Percentiles rank a stretch among this genome's conserved stretches.
Conservation (phyloP, 2,329 filamentous ascomycete genomes). For the Nannizziopsis arthrosporioides region DNA sequence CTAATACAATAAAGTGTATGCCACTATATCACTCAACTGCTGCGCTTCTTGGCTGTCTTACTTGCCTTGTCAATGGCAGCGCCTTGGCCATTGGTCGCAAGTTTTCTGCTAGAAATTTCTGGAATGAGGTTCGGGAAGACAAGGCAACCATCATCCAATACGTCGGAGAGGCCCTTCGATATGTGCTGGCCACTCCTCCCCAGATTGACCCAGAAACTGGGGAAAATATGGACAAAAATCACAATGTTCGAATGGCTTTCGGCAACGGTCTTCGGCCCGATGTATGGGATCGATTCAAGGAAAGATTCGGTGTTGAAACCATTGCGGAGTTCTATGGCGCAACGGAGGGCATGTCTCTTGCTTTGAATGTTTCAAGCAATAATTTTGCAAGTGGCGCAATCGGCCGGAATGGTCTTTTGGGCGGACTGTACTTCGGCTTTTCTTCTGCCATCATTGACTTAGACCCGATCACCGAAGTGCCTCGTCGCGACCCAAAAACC, state of each 20-base stretch:
- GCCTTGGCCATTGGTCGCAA: slow-evolving; percentile 63
- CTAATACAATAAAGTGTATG: slow-evolving; percentile 51
- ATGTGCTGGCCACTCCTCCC: slow-evolving; percentile 57
- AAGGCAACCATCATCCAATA: slow-evolving; percentile 72
- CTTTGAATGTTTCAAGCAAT: slow-evolving; percentile 64
- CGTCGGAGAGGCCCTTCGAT: slow-evolving; percentile 77
- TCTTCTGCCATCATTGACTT: slow-evolving; percentile 52
- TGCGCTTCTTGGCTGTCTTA: slow-evolving; percentile 54
- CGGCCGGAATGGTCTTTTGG: slow-evolving; percentile 57
- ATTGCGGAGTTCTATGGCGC: slow-evolving; percentile 73
- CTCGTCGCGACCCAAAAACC: slow-evolving; percentile 55
- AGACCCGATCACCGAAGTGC: slow-evolving; percentile 58
- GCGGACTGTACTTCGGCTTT: slow-evolving; percentile 42
- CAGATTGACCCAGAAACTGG: slow-evolving; percentile 52
- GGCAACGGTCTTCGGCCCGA: slow-evolving; percentile 80
- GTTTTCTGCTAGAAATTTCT: slow-evolving; percentile 68
- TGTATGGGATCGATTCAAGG: slow-evolving; percentile 72
- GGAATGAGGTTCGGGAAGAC: slow-evolving; percentile 59
- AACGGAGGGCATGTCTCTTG: slow-evolving; percentile 58
- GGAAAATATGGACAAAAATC: slow-evolving; percentile 57
- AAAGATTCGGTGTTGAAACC: slow-evolving; percentile 62
- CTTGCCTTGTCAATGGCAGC: slow-evolving; percentile 48
- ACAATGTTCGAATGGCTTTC: slow-evolving; percentile 62
- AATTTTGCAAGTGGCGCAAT: slow-evolving; percentile 65
- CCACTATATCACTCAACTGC: slow-evolving; percentile 81